phyloP scores from a whole-genome alignment of 768 basidiomycete genomes.

The Naematelia encephala region DNA sequence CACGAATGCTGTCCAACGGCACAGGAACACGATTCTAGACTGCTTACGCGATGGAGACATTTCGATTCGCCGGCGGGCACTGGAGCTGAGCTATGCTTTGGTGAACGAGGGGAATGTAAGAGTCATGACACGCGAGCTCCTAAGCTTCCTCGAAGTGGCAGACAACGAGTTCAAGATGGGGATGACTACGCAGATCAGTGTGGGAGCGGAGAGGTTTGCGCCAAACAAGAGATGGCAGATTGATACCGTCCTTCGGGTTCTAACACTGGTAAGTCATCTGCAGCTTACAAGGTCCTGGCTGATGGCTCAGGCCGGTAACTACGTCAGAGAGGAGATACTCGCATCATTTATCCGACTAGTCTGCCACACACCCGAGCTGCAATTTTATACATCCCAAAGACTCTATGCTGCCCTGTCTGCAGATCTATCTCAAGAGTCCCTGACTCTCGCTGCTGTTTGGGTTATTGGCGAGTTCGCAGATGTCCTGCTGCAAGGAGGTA shows the following conservation, averaged over 20 bases:
- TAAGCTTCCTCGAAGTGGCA: constrained; percentile 95
- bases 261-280: constrained; percentile 69
- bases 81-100: constrained; percentile 94
- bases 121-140: constrained; percentile 81
- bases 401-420: constrained; percentile 79
- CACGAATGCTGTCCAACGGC: constrained; percentile 95
- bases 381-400: constrained; percentile 89
- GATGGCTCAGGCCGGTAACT: constrained; percentile 80
- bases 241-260: constrained; percentile 86
- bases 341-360: constrained; percentile 94
- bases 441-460: constrained; percentile 92
- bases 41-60: constrained; percentile 99
- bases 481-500: constrained; percentile 75
- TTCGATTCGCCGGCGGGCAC: constrained; percentile 91
- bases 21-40: constrained; percentile 97
- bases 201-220: constrained; percentile 93
- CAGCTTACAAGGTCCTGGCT: neutral
- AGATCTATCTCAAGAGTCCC: constrained; percentile 93
- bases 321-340: constrained; percentile 91
- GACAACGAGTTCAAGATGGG: constrained; percentile 98
- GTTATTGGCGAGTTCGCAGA: constrained; percentile 96
- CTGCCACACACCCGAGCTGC: constrained; percentile 92
- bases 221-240: constrained; percentile 99
- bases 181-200: constrained; percentile 93
- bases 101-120: constrained; percentile 94